Conservation (phyloP, 106 monocot species). For the Gastrodia elata region DNA sequence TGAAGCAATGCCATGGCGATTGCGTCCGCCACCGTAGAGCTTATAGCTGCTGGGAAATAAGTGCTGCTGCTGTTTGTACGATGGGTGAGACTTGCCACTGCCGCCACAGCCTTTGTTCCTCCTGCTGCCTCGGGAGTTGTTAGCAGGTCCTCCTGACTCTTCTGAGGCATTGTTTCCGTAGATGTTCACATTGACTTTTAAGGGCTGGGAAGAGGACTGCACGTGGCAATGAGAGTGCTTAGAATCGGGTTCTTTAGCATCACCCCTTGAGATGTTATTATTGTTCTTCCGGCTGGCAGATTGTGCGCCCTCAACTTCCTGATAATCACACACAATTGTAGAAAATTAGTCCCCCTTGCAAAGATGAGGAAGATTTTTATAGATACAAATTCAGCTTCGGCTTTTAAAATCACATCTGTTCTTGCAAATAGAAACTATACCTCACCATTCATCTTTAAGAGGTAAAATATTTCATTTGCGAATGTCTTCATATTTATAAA, state of each 20-base stretch:
- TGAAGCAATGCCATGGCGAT: conserved; percentile 40
- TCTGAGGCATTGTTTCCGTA: conserved; percentile 36
- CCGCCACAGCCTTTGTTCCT: too few relatives aligned
- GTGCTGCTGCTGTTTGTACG: conserved; percentile 60
- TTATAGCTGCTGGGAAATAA: conserved; percentile 62
- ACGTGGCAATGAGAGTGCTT: conserved; percentile 19
- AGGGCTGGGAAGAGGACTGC: conserved; percentile 19
- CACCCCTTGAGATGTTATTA: conserved; percentile 19
- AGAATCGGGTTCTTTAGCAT: conserved; percentile 22
- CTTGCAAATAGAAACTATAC: too few relatives aligned
- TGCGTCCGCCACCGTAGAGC: conserved; percentile 21
- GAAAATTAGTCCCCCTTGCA: not conserved
- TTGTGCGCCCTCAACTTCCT: conserved; percentile 48
- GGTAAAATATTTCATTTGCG: too few relatives aligned
- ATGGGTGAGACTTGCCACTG: conserved; percentile 35
- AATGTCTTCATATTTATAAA: too few relatives aligned
- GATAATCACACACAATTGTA: conserved; percentile 9
- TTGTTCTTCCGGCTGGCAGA: conserved; percentile 23
- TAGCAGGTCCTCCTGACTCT: conserved; percentile 38
- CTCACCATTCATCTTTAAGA: too few relatives aligned
- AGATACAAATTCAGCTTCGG: too few relatives aligned
- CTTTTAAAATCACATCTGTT: too few relatives aligned
- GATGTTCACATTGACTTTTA: conserved; percentile 21
- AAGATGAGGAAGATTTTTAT: too few relatives aligned
- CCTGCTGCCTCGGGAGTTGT: conserved; percentile 52